Base-by-base conservation (phyloP, 129 eudicot genomes). In the Ambrosia trifida region DNA sequence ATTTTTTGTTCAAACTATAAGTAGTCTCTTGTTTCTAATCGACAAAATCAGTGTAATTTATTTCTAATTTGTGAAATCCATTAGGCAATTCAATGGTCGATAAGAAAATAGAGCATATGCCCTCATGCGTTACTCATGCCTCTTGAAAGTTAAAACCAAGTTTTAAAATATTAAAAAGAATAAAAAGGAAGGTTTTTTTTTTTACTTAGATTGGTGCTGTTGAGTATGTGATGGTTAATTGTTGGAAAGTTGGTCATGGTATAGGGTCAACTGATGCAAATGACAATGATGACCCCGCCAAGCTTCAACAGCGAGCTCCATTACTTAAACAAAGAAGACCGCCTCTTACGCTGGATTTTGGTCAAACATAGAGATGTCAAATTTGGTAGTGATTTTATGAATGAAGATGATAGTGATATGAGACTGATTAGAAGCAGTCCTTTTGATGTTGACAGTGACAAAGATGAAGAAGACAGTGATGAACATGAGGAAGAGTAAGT, bases 241-340 rank as follows among this genome's bases (percentile, higher is more conserved):
- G 17, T 1, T 45, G 30, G 66, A 50, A 38, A 33, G 0, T 1
- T 72, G 64, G 24, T 66, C 12, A 32, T 81, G 63, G 28, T 62
- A 38, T 57, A 94, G 98, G 98, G 95, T 44, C 85, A 87, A 80
- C 78, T 94, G 76, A 74, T 85, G 86, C 98, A 94, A 80, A 85
- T 89, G 98, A 94, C 96, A 57, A 85, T 89, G 95, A 94, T 94
- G 98, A 74, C 97, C 50, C 95, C 96, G n/a, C 98, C 98, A 70
- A 87, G 80, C 84, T 75, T 94, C 12, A 89, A 89, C 83, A 70
- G 75, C 5, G 98, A 94, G 86, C 90, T 94, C 44, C 91, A 80
- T 51, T 94, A 94, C 70, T 70, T 94, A 68, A 94, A 89, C 87
- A 89, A 89, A 63, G 98, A 89, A 79, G 98, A 94, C 78, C 86